phyloP scores from a whole-genome alignment of 1,284 basidiomycete genomes.

The Papiliotrema flavescens region DNA sequence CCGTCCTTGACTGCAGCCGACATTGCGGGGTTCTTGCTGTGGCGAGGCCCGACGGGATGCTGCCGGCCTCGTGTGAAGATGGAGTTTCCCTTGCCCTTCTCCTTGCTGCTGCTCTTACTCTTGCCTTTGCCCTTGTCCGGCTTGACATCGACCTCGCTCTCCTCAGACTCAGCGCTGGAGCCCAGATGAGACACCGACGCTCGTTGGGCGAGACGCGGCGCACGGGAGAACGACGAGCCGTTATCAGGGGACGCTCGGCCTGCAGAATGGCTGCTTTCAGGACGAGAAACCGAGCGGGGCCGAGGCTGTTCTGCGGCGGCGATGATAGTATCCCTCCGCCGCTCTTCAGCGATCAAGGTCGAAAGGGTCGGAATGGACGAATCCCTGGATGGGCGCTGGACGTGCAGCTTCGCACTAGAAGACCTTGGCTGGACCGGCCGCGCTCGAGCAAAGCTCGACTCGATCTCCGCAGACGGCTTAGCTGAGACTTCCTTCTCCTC shows the following conservation, averaged over 20 bases:
- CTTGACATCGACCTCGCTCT: background rate
- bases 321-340: background rate
- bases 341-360: too few species aligned
- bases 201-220: too few species aligned
- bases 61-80: background rate
- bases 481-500: too few species aligned
- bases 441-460: background rate
- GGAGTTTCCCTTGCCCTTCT: background rate
- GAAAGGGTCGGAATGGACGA: background rate
- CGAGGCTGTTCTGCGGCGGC: background rate
- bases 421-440: background rate
- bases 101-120: background rate
- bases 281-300: too few species aligned
- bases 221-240: too few species aligned
- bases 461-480: background rate
- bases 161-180: background rate
- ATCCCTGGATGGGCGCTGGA: too few species aligned
- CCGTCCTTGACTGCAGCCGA: background rate
- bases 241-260: too few species aligned
- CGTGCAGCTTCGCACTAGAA: background rate
- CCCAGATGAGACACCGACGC: too few species aligned
- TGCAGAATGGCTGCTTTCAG: too few species aligned
- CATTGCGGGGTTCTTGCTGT: background rate
- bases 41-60: background rate
- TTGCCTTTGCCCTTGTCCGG: background rate